phyloP scores from a whole-genome alignment of 2,329 filamentous ascomycete genomes.

The Xylaria sp. region DNA sequence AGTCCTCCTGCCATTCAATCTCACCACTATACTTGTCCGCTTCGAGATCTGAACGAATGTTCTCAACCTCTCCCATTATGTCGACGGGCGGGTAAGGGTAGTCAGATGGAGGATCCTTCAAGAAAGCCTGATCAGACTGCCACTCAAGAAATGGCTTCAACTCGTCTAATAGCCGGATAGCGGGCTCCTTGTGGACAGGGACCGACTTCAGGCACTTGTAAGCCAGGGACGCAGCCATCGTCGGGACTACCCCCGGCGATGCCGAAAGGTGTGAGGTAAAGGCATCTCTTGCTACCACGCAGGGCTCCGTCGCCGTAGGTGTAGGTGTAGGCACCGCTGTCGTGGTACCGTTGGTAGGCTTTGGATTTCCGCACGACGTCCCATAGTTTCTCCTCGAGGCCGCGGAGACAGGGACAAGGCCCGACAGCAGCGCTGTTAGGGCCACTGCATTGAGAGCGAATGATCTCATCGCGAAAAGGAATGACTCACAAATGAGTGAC shows the following conservation, averaged over 20 bases:
- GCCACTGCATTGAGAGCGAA: constrained; percentile 11
- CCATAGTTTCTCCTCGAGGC: constrained; percentile 6
- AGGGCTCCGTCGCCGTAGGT: constrained; percentile 27
- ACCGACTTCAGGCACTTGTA: constrained; percentile 32
- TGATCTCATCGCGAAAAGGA: constrained; percentile 24
- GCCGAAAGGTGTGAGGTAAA: constrained; percentile 21
- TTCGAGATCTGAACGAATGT: constrained; percentile 26
- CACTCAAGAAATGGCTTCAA: constrained; percentile 33
- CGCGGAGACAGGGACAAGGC: constrained; percentile 18
- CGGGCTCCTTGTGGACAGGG: constrained; percentile 28
- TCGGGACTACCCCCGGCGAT: constrained; percentile 19
- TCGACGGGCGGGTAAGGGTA: constrained; percentile 29
- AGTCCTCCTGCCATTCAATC: constrained; percentile 31
- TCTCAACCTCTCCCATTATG: constrained; percentile 26
- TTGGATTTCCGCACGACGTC: constrained; percentile 14
- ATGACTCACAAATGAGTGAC: constrained; percentile 30
- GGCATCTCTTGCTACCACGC: constrained; percentile 30
- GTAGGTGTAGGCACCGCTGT: constrained; percentile 25
- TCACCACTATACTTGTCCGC: constrained; percentile 23
- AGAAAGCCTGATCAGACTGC: constrained; percentile 30
- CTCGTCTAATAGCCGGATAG: constrained; percentile 27
- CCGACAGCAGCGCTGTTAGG: constrained; percentile 12
- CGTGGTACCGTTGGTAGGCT: constrained; percentile 13
- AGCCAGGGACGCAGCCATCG: constrained; percentile 28
- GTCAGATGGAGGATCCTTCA: constrained; percentile 30